Conservation (phyloP, 768 basidiomycete genomes). For the Mycena latifolia region DNA sequence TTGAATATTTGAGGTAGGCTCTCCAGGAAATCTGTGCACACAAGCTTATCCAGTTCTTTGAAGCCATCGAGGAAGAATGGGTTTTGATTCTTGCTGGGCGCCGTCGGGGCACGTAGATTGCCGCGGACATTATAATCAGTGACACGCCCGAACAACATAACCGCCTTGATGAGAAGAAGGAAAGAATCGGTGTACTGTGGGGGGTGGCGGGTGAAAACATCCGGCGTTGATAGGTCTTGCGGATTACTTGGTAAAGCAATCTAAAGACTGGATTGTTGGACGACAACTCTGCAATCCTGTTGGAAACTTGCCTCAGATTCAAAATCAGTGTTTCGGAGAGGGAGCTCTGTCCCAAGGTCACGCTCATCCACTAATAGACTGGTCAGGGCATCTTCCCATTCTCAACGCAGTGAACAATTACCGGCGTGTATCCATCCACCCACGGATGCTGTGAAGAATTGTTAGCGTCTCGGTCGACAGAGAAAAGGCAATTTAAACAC, state of each 20-base stretch:
- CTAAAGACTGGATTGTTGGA: conserved; percentile 48
- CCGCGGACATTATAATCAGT: conserved; percentile 88
- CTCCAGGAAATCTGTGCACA: conserved; percentile 74
- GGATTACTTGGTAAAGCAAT: conserved; percentile 75
- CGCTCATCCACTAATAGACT: conserved; percentile 71
- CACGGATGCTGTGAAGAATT: conserved; percentile 59
- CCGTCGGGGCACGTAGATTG: conserved; percentile 74
- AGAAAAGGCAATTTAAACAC: conserved; percentile 39
- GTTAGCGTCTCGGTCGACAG: conserved; percentile 20
- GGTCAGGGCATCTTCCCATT: not conserved
- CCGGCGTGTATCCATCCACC: conserved; percentile 87
- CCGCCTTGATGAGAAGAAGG: conserved; percentile 82
- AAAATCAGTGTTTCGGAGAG: conserved; percentile 81
- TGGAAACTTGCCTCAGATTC: conserved; percentile 70
- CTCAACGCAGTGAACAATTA: not conserved
- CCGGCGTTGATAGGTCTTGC: conserved; percentile 74
- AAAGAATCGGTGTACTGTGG: conserved; percentile 87
- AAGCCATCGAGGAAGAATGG: conserved; percentile 79
- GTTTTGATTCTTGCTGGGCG: conserved; percentile 79
- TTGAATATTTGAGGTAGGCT: conserved; percentile 78
- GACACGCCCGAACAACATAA: conserved; percentile 88
- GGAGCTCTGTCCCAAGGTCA: conserved; percentile 88
- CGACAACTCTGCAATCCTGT: conserved; percentile 3
- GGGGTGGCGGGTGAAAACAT: conserved; percentile 78
- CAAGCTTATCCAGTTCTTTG: conserved; percentile 75